Percentiles rank a stretch among this genome's conserved stretches.
phyloP scores from a whole-genome alignment of 495 filamentous ascomycete species.

The Thozetella sp. region DNA sequence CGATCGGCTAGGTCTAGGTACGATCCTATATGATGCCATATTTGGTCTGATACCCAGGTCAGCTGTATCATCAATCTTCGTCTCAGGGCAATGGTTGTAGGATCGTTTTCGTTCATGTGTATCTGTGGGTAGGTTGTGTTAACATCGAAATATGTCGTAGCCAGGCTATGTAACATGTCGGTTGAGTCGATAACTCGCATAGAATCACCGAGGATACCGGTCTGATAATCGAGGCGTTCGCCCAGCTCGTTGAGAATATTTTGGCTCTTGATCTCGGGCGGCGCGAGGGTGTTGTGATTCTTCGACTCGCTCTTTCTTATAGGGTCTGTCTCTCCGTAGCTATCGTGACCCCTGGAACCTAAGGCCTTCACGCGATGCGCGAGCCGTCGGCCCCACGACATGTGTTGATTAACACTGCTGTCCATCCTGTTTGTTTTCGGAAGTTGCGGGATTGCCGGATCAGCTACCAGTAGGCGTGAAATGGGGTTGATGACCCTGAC shows the following conservation, averaged over 20 bases:
- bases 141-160: not conserved
- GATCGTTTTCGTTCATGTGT: not conserved
- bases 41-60: not conserved
- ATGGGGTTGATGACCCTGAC: no score
- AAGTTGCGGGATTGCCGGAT: no score
- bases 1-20: not conserved
- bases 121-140: not conserved
- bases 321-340: not conserved
- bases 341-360: not conserved
- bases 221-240: not conserved
- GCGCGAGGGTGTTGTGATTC: not conserved
- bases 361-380: not conserved
- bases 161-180: not conserved
- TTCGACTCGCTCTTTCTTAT: not conserved
- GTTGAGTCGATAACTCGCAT: not conserved
- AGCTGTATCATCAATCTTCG: slow-evolving; percentile 1
- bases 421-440: no score
- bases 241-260: not conserved
- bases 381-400: no score
- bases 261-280: not conserved
- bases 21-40: not conserved
- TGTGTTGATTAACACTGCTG: no score
- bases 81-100: not conserved
- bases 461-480: no score
- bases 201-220: not conserved